A percentile compares a stretch with the other conserved stretches of the same genome.
phyloP scores from a whole-genome alignment of 225 moss, liverwort and hornwort species.

The Pseudisothecium myosuroides region DNA sequence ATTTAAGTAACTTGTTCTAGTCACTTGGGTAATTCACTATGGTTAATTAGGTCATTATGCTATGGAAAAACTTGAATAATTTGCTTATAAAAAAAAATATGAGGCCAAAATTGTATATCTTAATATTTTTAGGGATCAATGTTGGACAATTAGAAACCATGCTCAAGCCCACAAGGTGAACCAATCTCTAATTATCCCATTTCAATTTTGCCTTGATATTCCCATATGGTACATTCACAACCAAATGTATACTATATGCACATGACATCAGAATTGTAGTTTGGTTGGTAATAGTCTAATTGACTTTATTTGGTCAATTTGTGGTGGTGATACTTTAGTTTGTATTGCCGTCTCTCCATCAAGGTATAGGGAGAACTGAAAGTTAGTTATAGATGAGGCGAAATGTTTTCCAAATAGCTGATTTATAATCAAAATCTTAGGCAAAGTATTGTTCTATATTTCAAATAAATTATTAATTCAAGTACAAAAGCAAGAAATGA shows the following conservation, averaged over 20 bases:
- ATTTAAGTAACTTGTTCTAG: neutral
- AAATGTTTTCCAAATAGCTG: neutral
- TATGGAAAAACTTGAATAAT: neutral
- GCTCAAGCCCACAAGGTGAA: too few species aligned
- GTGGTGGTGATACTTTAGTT: neutral
- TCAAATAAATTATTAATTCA: neutral
- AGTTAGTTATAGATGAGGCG: accelerated
- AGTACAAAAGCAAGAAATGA: neutral
- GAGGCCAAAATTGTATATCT: too few species aligned
- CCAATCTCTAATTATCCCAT: too few species aligned
- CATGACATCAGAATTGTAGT: neutral
- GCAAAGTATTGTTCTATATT: neutral
- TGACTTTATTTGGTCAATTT: neutral
- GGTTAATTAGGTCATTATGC: neutral
- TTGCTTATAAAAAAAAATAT: neutral
- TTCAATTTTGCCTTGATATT: too few species aligned
- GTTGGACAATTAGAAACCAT: too few species aligned
- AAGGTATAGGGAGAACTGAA: accelerated
- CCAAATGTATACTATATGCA: neutral
- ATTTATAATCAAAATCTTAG: neutral
- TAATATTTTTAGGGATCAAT: too few species aligned
- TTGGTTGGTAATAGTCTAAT: neutral
- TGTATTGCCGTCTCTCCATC: neutral
- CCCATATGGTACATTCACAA: neutral
- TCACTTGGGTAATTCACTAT: neutral